Evolutionary conservation across 2,329 filamentous ascomycete species (phyloP), one percentile per base, ranked within the genome.

Genomic region (Colletotrichum aenigma): DNA sequence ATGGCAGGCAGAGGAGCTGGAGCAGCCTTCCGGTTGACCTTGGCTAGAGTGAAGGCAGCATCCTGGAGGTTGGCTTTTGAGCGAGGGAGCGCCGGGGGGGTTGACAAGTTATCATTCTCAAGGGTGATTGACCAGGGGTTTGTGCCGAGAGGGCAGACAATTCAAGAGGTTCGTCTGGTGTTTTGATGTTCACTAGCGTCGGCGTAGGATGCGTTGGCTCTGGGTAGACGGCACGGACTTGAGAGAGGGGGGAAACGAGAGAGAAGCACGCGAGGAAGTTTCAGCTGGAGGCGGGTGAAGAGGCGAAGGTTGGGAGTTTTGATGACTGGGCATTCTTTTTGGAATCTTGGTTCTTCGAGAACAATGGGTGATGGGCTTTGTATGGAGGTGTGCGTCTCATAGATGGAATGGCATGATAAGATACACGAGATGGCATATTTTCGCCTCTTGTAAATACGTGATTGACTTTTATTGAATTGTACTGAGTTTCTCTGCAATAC

Each of bases 121-220:
- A 52, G 65, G 32, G n/a, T 68, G 30, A 36, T 52, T 21, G 43
- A 52, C 43, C 43, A 52, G 43, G 34, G 26, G 67, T 32, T 24
- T 62, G 48, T 32, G 36, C 62, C 58, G 56, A 68, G 28, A 21
- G 58, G 43, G 43, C 43, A 52, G 43, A 21, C 43, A n/a, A 0
- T 6, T 9, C 2, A 9, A 61, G 13, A 30, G 36, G 43, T 74
- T 76, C 70, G 70, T 76, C 74, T 69, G 58, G 65, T 55, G 58
- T 64, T 69, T 65, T 68, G 64, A 64, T 76, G 74, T 30, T 68
- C 21, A 21, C 34, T 76, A 76, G 74, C 70, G 74, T 67, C 74
- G 74, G 74, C 64, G 64, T 58, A 65, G 65, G 58, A 66, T 76
- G 70, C 65, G 70, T 73, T 76, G 74, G 70, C 65, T 69, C 34